Evolutionary conservation across 768 basidiomycete genomes (phyloP), one percentile per base, ranked within the genome.

Genomic region (Imleria badia): DNA sequence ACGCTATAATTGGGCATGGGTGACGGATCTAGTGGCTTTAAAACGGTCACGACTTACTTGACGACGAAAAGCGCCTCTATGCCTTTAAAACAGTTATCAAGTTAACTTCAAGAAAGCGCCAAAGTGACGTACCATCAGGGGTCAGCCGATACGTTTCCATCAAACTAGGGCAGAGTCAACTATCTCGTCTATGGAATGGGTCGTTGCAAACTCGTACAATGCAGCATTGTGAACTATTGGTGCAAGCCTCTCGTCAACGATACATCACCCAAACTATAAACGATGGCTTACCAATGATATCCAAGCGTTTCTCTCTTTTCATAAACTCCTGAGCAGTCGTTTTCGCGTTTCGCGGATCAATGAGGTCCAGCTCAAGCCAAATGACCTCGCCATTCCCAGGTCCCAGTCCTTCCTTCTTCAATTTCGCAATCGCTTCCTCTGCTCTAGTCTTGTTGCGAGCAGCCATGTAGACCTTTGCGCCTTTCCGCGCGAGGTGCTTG

Each of bases 391-490:
- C 82, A 50, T 76, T 73, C 0, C 76, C 77, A 1, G 75, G 71
- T 6, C 60, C 74, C 1, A 81, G 58, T 0, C 79, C 81, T 39
- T 79, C 79, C 4, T 54, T 55, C 35, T 76, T 65, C 36, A 87
- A 67, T 30, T 70, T 63, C 23, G 68, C 71, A n/a, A 85, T 78
- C 3, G 83, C 83, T 8, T 63, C 76, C 20, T 65, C 72, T 9
- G 79, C 83, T 44, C 70, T 75, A 15, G 60, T 59, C 56, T 79
- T 77, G 56, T 72, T 76, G 17, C 84, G 76, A 8, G 81, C 78
- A 0, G 76, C 81, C 56, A 86, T 74, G 58, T 85, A 85, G 7
- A 85, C 80, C 59, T 81, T 85, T 6, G 83, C 83, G 15, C 84
- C 82, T 9, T 69, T 73, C 8, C 74, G 72, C 0, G 77, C 81